Evolutionary conservation across 192 early-diverging fungal genomes (phyloP).

Genomic region (Mortierella alpina): DNA sequence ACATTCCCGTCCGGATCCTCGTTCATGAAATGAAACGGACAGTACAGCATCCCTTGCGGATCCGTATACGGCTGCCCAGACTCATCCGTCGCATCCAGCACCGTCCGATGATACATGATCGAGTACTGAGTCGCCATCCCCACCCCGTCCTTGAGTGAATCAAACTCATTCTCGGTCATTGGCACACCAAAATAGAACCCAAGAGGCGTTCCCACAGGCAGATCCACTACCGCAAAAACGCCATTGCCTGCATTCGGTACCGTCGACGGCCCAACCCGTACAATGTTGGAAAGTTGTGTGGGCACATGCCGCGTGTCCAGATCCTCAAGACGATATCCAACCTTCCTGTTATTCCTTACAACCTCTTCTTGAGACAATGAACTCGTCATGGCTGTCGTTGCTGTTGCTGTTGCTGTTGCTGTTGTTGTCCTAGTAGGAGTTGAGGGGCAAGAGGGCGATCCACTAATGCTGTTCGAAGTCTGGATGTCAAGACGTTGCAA

Average conservation of each 20-base stretch:
- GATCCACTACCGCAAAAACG: conserved; percentile 74
- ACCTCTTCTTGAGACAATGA: too few species aligned
- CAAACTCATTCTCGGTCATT: conserved; percentile 96
- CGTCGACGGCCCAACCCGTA: conserved; percentile 68
- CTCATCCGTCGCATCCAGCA: conserved; percentile 91
- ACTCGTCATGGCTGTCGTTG: too few species aligned
- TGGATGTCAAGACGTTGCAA: conserved; percentile 20
- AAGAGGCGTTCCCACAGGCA: conserved; percentile 79
- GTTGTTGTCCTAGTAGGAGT: conserved; percentile 9
- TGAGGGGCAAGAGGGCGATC: conserved; percentile 20
- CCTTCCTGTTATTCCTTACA: neutral
- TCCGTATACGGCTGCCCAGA: conserved; percentile 80
- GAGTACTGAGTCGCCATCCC: conserved; percentile 88
- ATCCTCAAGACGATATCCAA: conserved; percentile 39
- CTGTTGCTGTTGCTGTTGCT: neutral
- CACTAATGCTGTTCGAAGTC: conserved; percentile 7
- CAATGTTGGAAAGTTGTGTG: conserved; percentile 65
- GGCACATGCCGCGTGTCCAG: conserved; percentile 68
- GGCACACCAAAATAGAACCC: conserved; percentile 97
- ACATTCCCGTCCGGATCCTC: conserved; percentile 70
- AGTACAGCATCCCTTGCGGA: conserved; percentile 67
- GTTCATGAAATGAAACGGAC: conserved; percentile 96
- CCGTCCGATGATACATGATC: conserved; percentile 90
- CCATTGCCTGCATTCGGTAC: conserved; percentile 81
- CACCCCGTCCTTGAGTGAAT: conserved; percentile 83